Evolutionary conservation across 1,284 basidiomycete species (phyloP), one percentile per base, ranked within the genome.

Genomic region (Leccinum fallax): DNA sequence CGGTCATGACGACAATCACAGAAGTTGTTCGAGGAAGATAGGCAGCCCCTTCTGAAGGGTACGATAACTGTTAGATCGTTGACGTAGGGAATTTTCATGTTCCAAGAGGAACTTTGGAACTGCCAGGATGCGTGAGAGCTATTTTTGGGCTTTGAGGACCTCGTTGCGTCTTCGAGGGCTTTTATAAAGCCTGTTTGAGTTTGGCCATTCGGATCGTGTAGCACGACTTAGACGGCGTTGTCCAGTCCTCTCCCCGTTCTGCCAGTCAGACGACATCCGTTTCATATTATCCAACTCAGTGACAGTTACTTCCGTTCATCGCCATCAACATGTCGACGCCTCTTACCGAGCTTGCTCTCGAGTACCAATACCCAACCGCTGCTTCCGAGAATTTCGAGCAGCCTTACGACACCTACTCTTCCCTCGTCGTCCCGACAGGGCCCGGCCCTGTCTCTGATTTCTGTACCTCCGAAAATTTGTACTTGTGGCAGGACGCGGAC

Each of bases 401-500:
- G 16, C 69, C 65, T 55, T 69, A 66, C 59, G 74, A 74, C 58
- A 1, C 67, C n/a, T 72, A 66, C 59, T 26, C 72, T 0, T 19
- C 70, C 48, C 58, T 71, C 55, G 10, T 38, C 62, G 49, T 49
- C 46, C 64, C 69, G 38, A 16, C 67, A 26, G 30, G 28, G 38
- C 32, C 59, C 58, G 64, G 49, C 15, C 48, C 63, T 48, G 54
- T 52, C 43, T 52, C 72, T n/a, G 70, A 74, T 64, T 65, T 69
- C 62, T 72, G 71, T 55, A 62, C 65, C 0, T 64, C 71, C 11
- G 71, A 70, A 65, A 75, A 74, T 60, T 61, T 74, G 10, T 72
- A 65, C 63, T 53, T 71, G 61, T 76, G 66, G 64, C 74, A 74
- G 60, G 74, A 74, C 60, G 30, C 56, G 28, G 74, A 74, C 46